These are phyloP conservation scores for Eremochloa ophiuroides DNA, from an alignment of 176 grass and related monocot genomes.

Conservation along the genomic window DNA sequence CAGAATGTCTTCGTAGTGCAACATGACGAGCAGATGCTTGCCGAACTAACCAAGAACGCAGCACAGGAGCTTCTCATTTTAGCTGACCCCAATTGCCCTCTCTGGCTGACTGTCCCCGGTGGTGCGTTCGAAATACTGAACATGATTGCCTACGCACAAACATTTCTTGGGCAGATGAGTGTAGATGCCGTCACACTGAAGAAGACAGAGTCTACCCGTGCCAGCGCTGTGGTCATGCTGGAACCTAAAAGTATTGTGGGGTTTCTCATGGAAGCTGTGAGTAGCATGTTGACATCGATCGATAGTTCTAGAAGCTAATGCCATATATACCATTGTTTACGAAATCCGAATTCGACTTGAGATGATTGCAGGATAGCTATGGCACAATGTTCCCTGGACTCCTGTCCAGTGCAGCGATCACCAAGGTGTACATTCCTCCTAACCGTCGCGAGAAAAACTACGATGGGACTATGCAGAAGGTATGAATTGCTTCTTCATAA, in stretches of 20 bases:
- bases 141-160: constrained; percentile 23
- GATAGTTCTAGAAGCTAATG: neutral
- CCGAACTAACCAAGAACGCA: constrained; percentile 27
- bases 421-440: constrained; percentile 25
- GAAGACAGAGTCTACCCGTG: constrained; percentile 54
- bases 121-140: constrained; percentile 32
- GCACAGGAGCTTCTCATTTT: constrained; percentile 34
- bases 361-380: constrained; percentile 50
- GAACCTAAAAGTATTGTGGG: constrained; percentile 20
- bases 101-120: constrained; percentile 42
- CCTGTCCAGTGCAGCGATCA: constrained; percentile 16
- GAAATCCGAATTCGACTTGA: no score
- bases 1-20: neutral
- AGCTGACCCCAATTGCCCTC: constrained; percentile 7
- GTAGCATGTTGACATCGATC: neutral
- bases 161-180: constrained; percentile 7
- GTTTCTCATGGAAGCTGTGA: constrained; percentile 51
- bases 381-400: constrained; percentile 39
- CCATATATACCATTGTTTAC: no score
- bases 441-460: neutral
- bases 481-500: no score
- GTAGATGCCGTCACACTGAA: neutral
- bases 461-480: constrained; percentile 48
- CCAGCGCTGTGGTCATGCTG: constrained; percentile 28
- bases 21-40: neutral